Evolutionary conservation across 192 early-diverging fungal species (phyloP), one percentile per base, ranked within the genome.

Genomic region (Backusella tarrabulga): DNA sequence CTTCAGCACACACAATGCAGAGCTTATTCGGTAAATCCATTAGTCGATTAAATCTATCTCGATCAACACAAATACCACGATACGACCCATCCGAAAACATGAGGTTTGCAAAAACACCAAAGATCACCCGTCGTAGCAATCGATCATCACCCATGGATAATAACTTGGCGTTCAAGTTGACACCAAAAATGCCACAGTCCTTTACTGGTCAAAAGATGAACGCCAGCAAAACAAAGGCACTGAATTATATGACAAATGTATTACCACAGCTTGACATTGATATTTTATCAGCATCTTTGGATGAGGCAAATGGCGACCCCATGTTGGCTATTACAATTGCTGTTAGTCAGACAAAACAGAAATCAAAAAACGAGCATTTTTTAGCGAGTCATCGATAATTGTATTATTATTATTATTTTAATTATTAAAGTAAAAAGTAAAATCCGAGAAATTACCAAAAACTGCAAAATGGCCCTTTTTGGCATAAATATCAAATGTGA

Each of bases 251-350:
- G 77, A 74, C 56, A 41, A 36, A 54, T 72, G 71, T 70, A 23
- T 34, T 79, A 3, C 77, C 77, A n/a, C 72, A 79, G 14, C 26
- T 74, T 34, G 72, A 79, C 60, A 17, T 60, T 4, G 23, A 23
- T 52, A 34, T 74, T 3, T 38, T 79, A 32, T 36, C 68, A 15
- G 34, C 21, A 32, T 63, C 74, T 70, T 73, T 79, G 29, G 52
- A 52, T 67, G 66, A 79, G 34, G 77, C 77, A 12, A 73, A 73
- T 17, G 77, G 77, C 4, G 77, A 79, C 32, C 72, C 77, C 7
- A 73, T 79, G 67, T 26, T 74, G 34, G 77, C 60, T 4, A 79
- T 79, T 29, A 73, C 71, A 12, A 23, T 79, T 6, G 77, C 73
- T 26, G 72, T 79, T 8, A 29, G 72, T 15, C 67, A 74, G 23